Percentiles rank a stretch among this genome's conserved stretches.
Conservation (phyloP, 306 rosid species). For the Abrus precatorius region DNA sequence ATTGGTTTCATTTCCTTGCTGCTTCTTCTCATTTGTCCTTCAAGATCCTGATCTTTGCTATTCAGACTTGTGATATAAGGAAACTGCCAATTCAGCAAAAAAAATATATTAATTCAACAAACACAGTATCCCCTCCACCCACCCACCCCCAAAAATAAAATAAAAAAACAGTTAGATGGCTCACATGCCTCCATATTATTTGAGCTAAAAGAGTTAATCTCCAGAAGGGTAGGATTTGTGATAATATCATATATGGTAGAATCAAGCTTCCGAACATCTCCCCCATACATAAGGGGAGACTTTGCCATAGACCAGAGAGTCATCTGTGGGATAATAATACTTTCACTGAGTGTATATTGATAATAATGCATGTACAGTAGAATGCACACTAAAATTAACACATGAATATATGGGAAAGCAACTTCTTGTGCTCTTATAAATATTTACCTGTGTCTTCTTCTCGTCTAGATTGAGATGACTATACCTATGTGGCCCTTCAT, state of each 20-base stretch:
- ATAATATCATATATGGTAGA: slow-evolving; percentile 59
- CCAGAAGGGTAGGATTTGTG: slow-evolving; percentile 81
- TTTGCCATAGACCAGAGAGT: slow-evolving; percentile 89
- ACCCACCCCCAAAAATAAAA: slow-evolving; percentile 27
- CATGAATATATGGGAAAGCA: slow-evolving; percentile 38
- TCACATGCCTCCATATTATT: slow-evolving; percentile 87
- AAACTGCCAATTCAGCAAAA: slow-evolving; percentile 69
- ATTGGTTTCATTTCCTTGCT: slow-evolving; percentile 49
- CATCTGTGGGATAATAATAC: slow-evolving; percentile 60
- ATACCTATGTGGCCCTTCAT: slow-evolving; percentile 83
- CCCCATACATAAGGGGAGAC: slow-evolving; percentile 98
- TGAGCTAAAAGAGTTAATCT: slow-evolving; percentile 85
- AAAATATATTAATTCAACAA: slow-evolving; percentile 35
- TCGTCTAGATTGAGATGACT: slow-evolving; percentile 71
- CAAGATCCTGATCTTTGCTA: slow-evolving; percentile 47
- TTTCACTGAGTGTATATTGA: slow-evolving; percentile 30
- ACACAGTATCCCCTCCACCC: slow-evolving; percentile 52
- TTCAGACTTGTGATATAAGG: slow-evolving; percentile 56
- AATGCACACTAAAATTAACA: slow-evolving; percentile 28
- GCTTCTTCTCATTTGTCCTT: slow-evolving; percentile 55
- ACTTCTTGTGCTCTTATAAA: slow-evolving; percentile 30
- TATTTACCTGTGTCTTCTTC: slow-evolving; percentile 95
- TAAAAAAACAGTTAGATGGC: slow-evolving; percentile 19
- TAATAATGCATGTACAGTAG: slow-evolving; percentile 21
- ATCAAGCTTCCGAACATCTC: slow-evolving; percentile 88